These are phyloP conservation scores for Pseudogymnoascus pannorum DNA, from an alignment of 2,329 filamentous ascomycete genomes.

Conservation along the genomic window DNA sequence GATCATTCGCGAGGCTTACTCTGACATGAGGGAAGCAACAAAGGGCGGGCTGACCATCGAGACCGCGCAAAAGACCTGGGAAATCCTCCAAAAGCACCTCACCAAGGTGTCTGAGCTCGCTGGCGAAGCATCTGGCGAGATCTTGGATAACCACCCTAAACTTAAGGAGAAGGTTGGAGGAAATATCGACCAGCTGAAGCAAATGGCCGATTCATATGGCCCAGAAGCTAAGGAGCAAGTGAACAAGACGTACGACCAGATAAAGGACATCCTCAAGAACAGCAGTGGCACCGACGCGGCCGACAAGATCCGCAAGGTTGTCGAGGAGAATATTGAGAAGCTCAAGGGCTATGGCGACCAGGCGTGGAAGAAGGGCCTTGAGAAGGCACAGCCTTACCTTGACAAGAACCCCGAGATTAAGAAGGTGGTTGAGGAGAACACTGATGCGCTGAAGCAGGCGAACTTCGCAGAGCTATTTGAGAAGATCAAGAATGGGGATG, in stretches of 20 bases:
- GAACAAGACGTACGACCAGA: constrained; percentile 62
- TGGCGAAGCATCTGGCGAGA: constrained; percentile 53
- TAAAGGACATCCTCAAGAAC: constrained; percentile 54
- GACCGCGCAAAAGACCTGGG: constrained; percentile 52
- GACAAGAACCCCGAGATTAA: constrained; percentile 73
- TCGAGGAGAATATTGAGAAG: constrained; percentile 64
- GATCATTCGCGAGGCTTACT: constrained; percentile 60
- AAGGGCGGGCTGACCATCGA: constrained; percentile 55
- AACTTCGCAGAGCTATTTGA: constrained; percentile 57
- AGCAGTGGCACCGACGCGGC: constrained; percentile 46
- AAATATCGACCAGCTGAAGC: constrained; percentile 60
- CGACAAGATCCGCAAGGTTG: constrained; percentile 50
- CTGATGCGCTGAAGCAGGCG: constrained; percentile 58
- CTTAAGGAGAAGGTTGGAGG: constrained; percentile 66
- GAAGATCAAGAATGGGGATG: constrained; percentile 54
- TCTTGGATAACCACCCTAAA: constrained; percentile 66
- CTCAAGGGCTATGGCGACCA: constrained; percentile 62
- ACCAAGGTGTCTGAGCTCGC: constrained; percentile 54
- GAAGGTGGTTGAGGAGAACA: constrained; percentile 64
- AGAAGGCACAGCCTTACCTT: constrained; percentile 63
- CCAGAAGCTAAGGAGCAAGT: constrained; percentile 72
- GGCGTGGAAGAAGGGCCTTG: constrained; percentile 63
- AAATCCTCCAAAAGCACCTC: constrained; percentile 55
- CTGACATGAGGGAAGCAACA: constrained; percentile 54
- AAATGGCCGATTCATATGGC: constrained; percentile 61